Evolutionary conservation across 2,329 filamentous ascomycete species (phyloP), one percentile per base, ranked within the genome.

Genomic region (Blastomyces gilchristii): DNA sequence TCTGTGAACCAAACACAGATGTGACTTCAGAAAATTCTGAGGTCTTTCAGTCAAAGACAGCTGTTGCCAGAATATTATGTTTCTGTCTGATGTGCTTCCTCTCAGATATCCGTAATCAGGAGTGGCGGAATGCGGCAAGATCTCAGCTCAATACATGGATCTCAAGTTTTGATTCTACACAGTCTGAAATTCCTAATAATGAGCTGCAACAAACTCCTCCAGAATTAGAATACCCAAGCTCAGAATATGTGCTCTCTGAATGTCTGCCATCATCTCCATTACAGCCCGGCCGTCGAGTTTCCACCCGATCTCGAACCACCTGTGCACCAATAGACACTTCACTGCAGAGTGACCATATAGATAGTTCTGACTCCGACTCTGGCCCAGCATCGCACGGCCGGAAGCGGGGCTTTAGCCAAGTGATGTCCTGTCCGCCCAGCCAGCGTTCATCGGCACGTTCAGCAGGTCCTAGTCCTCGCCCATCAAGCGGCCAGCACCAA

Each of bases 1-100:
- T 71, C 11, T 68, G 66, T 61, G 67, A 73, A 37, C 71, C 68
- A 1, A 67, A 69, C 31, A 64, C 61, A 34, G 67, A 72, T 41
- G 62, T 65, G 31, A 41, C 64, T 58, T 6, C 18, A 34, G 63
- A 63, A 9, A 61, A 63, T 52, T 5, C 22, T 31, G n/a, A 56
- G 49, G 60, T 31, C 61, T 66, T 64, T 16, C 62, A 63, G 58
- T 63, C 65, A 41, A 65, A 45, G 31, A 72, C 67, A 11, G 62
- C 68, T 28, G 60, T 73, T 64, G 64, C 58, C 8, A 62, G 68
- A 47, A 58, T 67, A 16, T 41, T 72, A 16, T 69, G 65, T 60
- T 64, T 70, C 3, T 69, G 65, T 64, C 63, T 72, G 34, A 69
- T 72, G 69, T 63, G 63, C 39, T 70, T 65, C 58, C 45, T 53